These are phyloP conservation scores for Diaporthe australafricana DNA, from an alignment of 2,329 filamentous ascomycete genomes.

Conservation along the genomic window DNA sequence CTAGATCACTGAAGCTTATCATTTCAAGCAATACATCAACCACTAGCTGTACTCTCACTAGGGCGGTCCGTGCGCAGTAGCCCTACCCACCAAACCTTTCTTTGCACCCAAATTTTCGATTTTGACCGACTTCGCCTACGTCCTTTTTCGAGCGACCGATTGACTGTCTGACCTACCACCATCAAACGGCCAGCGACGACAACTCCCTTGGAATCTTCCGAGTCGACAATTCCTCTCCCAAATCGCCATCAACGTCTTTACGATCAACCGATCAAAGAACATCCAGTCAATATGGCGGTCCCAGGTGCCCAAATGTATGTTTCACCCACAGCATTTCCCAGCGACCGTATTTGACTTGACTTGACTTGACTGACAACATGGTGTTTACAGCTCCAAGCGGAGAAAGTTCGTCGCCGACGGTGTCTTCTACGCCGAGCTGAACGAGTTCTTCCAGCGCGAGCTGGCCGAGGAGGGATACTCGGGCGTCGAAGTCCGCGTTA, in stretches of 20 bases:
- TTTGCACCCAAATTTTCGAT: not conserved
- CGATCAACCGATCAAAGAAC: conserved; percentile 44
- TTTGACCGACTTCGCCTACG: not conserved
- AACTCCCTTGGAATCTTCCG: conserved; percentile 38
- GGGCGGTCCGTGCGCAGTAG: conserved; percentile 10
- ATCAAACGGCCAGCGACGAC: conserved; percentile 33
- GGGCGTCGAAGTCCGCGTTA: conserved; percentile 99
- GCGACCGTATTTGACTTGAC: too few species aligned
- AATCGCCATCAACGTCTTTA: conserved; percentile 46
- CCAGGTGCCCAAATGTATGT: conserved; percentile 73
- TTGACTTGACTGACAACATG: conserved; percentile 35
- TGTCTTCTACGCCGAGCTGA: conserved; percentile 99
- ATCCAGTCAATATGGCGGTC: conserved; percentile 68
- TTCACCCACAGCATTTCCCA: conserved; percentile 34
- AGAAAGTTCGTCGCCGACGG: conserved; percentile 97
- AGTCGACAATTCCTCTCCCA: conserved; percentile 30
- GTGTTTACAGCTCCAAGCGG: conserved; percentile 79
- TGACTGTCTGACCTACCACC: conserved; percentile 24
- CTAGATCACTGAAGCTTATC: not conserved
- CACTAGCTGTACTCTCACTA: not conserved
- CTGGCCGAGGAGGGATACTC: conserved; percentile 99
- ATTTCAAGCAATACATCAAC: not conserved
- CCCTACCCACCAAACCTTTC: conserved; percentile 17
- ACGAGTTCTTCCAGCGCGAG: conserved; percentile 99
- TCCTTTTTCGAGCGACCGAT: not conserved